These are phyloP conservation scores for Chrysophaeum taylorii DNA, from an alignment of 352 stramenopile genomes.

Conservation along the genomic window DNA sequence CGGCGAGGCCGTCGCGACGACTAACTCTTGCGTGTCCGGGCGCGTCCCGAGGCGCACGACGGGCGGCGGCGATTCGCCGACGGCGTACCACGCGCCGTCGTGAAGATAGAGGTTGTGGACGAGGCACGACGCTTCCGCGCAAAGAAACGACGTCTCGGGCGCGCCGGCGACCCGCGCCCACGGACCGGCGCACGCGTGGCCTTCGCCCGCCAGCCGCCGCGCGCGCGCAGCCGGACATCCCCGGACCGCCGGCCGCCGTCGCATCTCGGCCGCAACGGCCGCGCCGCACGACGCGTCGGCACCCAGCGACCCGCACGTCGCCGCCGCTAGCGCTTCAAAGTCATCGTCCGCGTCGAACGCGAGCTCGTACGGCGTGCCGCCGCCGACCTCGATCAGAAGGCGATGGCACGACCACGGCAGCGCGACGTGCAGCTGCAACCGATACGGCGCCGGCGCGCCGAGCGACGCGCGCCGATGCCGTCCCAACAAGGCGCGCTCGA, in stretches of 20 bases:
- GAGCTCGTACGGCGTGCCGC: no score
- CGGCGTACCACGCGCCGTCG: background rate
- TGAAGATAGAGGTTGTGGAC: background rate
- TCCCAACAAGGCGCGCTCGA: no score
- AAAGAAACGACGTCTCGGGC: background rate
- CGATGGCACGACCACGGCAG: no score
- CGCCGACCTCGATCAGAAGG: no score
- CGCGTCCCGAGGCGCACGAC: background rate
- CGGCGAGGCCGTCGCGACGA: background rate
- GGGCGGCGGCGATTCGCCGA: background rate
- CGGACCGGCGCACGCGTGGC: background rate
- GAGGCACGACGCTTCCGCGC: background rate
- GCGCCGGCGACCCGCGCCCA: background rate
- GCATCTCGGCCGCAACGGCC: background rate
- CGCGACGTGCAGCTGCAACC: no score
- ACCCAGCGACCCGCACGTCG: background rate
- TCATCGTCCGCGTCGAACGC: background rate
- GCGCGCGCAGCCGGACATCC: background rate
- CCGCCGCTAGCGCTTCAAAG: background rate
- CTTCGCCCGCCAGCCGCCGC: background rate
- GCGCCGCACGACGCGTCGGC: background rate
- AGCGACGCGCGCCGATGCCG: no score
- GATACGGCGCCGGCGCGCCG: no score
- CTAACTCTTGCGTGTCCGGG: no score
- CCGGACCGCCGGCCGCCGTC: background rate